phyloP scores from a whole-genome alignment of 345 rosid species.

The Rhodamnia argentea region DNA sequence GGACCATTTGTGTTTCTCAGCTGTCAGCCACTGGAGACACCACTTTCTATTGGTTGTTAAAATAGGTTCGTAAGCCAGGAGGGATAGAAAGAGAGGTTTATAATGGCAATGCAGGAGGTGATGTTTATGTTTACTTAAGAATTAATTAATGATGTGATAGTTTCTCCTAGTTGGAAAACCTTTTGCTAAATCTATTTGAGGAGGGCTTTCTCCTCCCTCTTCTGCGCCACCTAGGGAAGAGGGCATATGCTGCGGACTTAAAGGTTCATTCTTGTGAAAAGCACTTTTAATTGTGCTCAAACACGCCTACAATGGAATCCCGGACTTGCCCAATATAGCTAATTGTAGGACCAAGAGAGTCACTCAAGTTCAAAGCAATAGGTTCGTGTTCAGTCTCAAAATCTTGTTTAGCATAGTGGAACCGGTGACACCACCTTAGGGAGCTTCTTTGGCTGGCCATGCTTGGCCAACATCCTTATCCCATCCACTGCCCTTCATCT shows the following conservation, averaged over 20 bases:
- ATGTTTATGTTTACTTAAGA: not conserved
- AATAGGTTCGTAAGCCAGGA: not conserved
- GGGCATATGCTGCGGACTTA: not conserved
- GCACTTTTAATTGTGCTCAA: not conserved
- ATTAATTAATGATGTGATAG: not conserved
- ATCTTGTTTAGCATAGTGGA: not conserved
- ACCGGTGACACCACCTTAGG: not conserved
- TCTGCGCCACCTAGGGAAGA: not conserved
- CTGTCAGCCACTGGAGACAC: not conserved
- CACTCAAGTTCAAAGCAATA: not conserved
- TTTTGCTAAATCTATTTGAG: not conserved
- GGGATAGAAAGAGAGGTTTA: not conserved
- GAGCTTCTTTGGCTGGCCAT: not conserved
- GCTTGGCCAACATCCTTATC: not conserved
- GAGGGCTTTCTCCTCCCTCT: not conserved
- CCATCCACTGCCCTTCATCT: not conserved
- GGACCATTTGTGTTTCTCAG: not conserved
- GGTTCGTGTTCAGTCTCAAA: not conserved
- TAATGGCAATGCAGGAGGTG: not conserved
- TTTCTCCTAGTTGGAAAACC: not conserved
- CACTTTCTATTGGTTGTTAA: not conserved
- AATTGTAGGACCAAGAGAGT: not conserved
- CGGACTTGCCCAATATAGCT: not conserved
- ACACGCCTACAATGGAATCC: not conserved
- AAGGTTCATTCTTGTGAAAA: not conserved